These are phyloP conservation scores for Piper betle DNA, from an alignment of 164 flowering plant genomes.

Conservation along the genomic window DNA sequence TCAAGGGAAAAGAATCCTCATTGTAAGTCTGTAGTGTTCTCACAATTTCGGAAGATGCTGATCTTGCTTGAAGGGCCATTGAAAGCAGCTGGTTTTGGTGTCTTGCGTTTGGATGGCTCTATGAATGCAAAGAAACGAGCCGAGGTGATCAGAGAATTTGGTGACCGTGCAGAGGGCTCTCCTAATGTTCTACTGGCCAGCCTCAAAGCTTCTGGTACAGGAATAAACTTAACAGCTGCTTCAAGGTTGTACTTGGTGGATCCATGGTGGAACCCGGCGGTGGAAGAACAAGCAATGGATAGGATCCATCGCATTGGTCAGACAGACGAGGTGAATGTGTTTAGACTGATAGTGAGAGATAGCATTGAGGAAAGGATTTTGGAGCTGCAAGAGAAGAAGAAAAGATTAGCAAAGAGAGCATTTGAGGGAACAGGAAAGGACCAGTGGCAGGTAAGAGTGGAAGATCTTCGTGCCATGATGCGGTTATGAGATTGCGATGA, in stretches of 20 bases:
- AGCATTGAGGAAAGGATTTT: conserved; percentile 82
- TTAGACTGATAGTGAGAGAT: conserved; percentile 54
- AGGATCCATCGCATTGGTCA: conserved; percentile 90
- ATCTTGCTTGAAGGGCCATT: conserved; percentile 61
- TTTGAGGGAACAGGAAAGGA: conserved; percentile 36
- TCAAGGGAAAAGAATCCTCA: conserved; percentile 34
- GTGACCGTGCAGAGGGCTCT: conserved; percentile 16
- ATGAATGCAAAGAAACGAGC: conserved; percentile 65
- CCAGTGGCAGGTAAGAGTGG: conserved; percentile 29
- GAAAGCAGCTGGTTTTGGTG: conserved; percentile 57
- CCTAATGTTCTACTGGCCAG: conserved; percentile 73
- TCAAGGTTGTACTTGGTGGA: conserved; percentile 75
- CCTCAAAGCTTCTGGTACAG: conserved; percentile 68
- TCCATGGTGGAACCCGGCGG: conserved; percentile 97
- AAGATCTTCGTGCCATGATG: conserved; percentile 54
- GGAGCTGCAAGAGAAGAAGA: conserved; percentile 72
- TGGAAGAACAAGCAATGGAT: conserved; percentile 97
- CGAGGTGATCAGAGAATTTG: conserved; percentile 50
- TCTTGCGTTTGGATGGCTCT: conserved; percentile 61
- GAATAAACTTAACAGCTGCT: conserved; percentile 78
- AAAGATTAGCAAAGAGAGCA: conserved; percentile 50
- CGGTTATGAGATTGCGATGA: conserved; percentile 24
- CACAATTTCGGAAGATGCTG: conserved; percentile 83
- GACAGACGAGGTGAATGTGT: conserved; percentile 58
- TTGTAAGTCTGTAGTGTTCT: conserved; percentile 66